These are phyloP conservation scores for Auxenochlorella pyrenoidosa DNA, from an alignment of 139 green algal species.

Conservation along the genomic window DNA sequence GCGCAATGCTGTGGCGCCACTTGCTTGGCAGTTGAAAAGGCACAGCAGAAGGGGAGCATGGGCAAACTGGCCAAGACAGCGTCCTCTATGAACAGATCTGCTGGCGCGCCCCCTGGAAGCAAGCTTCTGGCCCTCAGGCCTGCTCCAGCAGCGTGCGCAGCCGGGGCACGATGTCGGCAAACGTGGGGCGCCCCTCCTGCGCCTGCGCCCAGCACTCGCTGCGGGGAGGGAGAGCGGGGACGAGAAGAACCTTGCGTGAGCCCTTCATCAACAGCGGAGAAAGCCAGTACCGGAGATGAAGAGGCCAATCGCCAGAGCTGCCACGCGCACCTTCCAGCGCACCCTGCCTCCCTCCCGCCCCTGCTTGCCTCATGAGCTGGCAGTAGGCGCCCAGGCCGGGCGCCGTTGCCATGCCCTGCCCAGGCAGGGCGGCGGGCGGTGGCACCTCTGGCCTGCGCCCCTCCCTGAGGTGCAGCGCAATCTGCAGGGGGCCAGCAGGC, in stretches of 20 bases:
- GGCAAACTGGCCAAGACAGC: too few relatives aligned
- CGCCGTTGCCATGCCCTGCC: background rate
- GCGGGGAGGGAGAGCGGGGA: too few relatives aligned
- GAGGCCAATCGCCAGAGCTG: too few relatives aligned
- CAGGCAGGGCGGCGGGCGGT: background rate
- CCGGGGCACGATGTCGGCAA: background rate
- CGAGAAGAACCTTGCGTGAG: background rate
- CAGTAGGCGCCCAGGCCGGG: background rate
- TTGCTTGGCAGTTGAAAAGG: too few relatives aligned
- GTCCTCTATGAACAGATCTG: too few relatives aligned
- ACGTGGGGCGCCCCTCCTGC: background rate
- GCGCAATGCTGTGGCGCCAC: too few relatives aligned
- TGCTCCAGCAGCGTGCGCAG: background rate
- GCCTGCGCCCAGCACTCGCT: background rate
- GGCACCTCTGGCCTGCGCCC: background rate
- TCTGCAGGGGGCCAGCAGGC: background rate
- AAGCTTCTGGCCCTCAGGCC: too few relatives aligned
- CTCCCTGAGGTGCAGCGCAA: background rate
- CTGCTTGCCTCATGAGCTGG: background rate
- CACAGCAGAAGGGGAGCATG: too few relatives aligned
- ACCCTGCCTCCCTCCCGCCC: background rate
- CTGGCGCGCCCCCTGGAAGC: too few relatives aligned
- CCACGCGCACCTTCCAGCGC: background rate
- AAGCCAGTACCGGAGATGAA: too few relatives aligned
- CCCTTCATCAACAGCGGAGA: background rate